Evolutionary conservation across 2,329 filamentous ascomycete species (phyloP).

Genomic region (Microdochium paspali): DNA sequence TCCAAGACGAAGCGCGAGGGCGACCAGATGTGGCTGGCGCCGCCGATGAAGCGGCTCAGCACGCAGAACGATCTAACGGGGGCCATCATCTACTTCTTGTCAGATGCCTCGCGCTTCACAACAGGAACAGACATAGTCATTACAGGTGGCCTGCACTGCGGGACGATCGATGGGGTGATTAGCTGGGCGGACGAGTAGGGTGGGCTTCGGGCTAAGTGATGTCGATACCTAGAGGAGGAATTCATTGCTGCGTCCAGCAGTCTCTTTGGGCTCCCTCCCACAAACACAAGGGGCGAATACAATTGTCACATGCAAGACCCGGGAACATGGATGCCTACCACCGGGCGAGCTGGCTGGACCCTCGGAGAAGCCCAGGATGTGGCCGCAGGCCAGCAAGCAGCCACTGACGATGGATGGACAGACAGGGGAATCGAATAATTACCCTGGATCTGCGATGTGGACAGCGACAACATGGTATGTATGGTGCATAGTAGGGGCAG

Average conservation of each 20-base stretch:
- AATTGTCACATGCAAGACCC: neutral
- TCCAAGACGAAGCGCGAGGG: constrained; percentile 21
- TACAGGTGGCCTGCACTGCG: constrained; percentile 31
- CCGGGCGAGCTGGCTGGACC: neutral
- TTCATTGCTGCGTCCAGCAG: too few relatives aligned
- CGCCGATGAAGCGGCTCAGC: constrained; percentile 27
- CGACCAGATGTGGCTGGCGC: constrained; percentile 26
- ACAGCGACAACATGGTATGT: too few relatives aligned
- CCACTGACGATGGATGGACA: too few relatives aligned
- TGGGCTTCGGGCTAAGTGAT: neutral
- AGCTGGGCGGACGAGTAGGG: constrained; percentile 14
- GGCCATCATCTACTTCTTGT: constrained; percentile 30
- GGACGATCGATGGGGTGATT: constrained; percentile 25
- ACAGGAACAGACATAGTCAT: constrained; percentile 33
- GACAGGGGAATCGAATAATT: too few relatives aligned
- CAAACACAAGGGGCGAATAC: too few relatives aligned
- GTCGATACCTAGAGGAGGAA: too few relatives aligned
- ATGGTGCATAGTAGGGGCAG: too few relatives aligned
- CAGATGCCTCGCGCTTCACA: constrained; percentile 31
- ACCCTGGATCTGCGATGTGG: neutral
- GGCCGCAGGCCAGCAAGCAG: too few relatives aligned
- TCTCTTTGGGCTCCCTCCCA: too few relatives aligned
- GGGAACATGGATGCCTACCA: neutral
- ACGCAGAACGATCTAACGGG: constrained; percentile 30
- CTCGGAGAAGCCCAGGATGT: neutral